These are phyloP conservation scores for Basidiobolus meristosporus DNA, from an alignment of 371 early-diverging fungal genomes.

Conservation along the genomic window DNA sequence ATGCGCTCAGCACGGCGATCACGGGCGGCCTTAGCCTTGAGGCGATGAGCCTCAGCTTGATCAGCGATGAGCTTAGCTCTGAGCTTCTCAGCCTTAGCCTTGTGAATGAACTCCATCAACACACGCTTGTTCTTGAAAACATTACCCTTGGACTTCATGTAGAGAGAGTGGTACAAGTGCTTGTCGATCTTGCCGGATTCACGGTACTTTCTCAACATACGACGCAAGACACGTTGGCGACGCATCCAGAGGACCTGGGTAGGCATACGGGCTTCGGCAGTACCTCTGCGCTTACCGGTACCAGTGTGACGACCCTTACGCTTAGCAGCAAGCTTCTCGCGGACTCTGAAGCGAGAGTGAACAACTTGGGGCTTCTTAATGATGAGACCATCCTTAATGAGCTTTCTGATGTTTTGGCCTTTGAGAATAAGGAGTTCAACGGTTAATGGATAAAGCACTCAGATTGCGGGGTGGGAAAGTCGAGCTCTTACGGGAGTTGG, in stretches of 20 bases:
- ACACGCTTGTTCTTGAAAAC: slow-evolving; percentile 99
- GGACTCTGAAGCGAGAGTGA: slow-evolving; percentile 93
- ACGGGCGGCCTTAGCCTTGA: slow-evolving; percentile 89
- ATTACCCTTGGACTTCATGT: slow-evolving; percentile 99
- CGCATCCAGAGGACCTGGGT: too few relatives aligned
- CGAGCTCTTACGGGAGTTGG: slow-evolving; percentile 90
- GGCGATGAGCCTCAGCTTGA: slow-evolving; percentile 93
- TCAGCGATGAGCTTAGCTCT: too few relatives aligned
- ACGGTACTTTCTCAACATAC: too few relatives aligned
- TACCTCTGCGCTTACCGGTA: too few relatives aligned
- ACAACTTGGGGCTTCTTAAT: slow-evolving; percentile 82
- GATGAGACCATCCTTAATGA: slow-evolving; percentile 80
- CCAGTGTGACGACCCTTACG: slow-evolving; percentile 98
- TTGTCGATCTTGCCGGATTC: slow-evolving; percentile 95
- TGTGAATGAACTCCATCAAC: too few relatives aligned
- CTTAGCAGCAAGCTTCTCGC: slow-evolving; percentile 85
- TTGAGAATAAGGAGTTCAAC: slow-evolving; percentile 1
- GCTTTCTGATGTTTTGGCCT: slow-evolving; percentile 93
- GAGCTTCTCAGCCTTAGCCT: too few relatives aligned
- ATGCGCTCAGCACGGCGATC: slow-evolving; percentile 77
- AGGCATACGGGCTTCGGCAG: too few relatives aligned
- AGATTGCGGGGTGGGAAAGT: too few relatives aligned
- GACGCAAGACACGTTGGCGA: too few relatives aligned
- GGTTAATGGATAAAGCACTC: too few relatives aligned
- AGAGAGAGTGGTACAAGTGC: slow-evolving; percentile 95